Evolutionary conservation across 2,329 filamentous ascomycete species (phyloP).

Genomic region (Hirsutella rhossiliensis): DNA sequence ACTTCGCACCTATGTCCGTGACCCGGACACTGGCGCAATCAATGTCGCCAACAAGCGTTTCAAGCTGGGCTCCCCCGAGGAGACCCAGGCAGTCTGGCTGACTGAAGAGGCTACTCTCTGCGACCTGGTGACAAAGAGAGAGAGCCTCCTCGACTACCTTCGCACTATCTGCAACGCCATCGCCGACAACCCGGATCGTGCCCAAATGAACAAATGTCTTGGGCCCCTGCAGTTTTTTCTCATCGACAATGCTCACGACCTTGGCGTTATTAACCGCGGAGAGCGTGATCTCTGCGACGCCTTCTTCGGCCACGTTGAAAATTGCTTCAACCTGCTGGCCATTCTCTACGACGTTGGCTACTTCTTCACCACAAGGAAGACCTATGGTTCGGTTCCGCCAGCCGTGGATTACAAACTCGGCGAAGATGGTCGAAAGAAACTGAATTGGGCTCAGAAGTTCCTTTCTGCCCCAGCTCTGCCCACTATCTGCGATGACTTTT

Average conservation of each 20-base stretch:
- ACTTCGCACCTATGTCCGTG: slow-evolving; percentile 9
- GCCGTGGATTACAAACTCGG: slow-evolving; percentile 11
- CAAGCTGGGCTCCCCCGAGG: slow-evolving; percentile 10
- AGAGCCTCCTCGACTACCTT: slow-evolving; percentile 10
- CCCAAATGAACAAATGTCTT: slow-evolving; percentile 13
- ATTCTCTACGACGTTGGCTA: slow-evolving; percentile 14
- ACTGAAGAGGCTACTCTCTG: slow-evolving; percentile 1
- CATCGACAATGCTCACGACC: slow-evolving; percentile 10
- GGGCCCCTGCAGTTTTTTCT: slow-evolving; percentile 10
- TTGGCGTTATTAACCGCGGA: slow-evolving; percentile 5
- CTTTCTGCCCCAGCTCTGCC: slow-evolving; percentile 14
- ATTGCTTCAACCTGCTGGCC: slow-evolving; percentile 9
- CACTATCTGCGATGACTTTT: slow-evolving; percentile 12
- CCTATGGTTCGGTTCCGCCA: slow-evolving; percentile 11
- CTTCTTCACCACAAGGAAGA: slow-evolving; percentile 14
- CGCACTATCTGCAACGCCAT: slow-evolving; percentile 10
- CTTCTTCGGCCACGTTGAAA: slow-evolving; percentile 9
- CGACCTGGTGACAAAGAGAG: slow-evolving; percentile 11
- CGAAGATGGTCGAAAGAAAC: slow-evolving; percentile 4
- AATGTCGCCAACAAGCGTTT: slow-evolving; percentile 14
- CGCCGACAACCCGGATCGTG: slow-evolving; percentile 6
- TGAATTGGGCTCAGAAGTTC: slow-evolving; percentile 12
- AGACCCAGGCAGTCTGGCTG: slow-evolving; percentile 1
- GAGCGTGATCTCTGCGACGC: slow-evolving; percentile 10
- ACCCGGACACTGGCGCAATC: slow-evolving; percentile 1